A percentile compares a stretch with the other conserved stretches of the same genome.
phyloP scores from a whole-genome alignment of 176 grass and related monocot species.

The Lolium multiflorum region DNA sequence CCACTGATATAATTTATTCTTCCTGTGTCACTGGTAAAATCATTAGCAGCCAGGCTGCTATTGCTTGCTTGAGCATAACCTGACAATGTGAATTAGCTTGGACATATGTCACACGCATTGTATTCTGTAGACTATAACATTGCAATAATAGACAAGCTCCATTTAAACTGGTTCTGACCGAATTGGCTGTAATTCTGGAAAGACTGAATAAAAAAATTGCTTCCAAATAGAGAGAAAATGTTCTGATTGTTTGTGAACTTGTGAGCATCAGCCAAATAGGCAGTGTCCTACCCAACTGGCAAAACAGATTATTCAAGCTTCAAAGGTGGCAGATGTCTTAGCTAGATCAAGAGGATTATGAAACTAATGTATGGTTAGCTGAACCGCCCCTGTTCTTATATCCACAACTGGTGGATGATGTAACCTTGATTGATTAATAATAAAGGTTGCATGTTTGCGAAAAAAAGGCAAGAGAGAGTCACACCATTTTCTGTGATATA shows the following conservation, averaged over 20 bases:
- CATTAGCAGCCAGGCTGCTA: conserved; percentile 37
- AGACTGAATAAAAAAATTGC: background rate
- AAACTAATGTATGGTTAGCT: no score
- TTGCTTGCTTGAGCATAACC: conserved; percentile 58
- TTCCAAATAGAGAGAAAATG: background rate
- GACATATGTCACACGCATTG: background rate
- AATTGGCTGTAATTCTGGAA: background rate
- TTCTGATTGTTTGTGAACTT: background rate
- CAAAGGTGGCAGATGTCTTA: background rate
- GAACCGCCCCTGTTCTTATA: no score
- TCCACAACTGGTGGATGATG: no score
- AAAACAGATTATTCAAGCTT: background rate
- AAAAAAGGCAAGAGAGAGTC: background rate
- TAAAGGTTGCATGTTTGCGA: background rate
- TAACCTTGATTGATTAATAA: no score
- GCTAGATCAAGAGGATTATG: no score
- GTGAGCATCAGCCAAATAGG: background rate
- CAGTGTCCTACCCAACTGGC: background rate
- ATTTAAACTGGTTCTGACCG: background rate
- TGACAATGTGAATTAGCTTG: conserved; percentile 32
- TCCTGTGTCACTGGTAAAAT: conserved; percentile 49
- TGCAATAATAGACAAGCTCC: background rate
- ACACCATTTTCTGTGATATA: conserved; percentile 84
- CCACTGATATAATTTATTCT: conserved; percentile 53
- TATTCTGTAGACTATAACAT: background rate